Evolutionary conservation across 2,329 filamentous ascomycete species (phyloP), one percentile per base, ranked within the genome.

Genomic region (Alternaria arbusti): DNA sequence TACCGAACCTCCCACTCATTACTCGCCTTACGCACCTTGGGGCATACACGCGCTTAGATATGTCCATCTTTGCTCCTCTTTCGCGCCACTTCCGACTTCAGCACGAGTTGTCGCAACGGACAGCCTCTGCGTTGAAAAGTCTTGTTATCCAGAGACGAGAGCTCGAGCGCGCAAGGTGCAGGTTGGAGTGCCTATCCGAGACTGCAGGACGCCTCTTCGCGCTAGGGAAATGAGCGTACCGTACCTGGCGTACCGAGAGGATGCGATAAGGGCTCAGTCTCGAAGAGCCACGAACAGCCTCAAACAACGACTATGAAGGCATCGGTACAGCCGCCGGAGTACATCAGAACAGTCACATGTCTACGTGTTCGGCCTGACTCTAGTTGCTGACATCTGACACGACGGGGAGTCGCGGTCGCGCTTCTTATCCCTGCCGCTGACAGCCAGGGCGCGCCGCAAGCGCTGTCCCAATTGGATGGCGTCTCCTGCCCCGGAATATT

Each of bases 401-500:
- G 23, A 44, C 23, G 56, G 44, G 36, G 46, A 49, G 26, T 50
- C 25, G 22, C 45, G 43, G 26, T 45, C 43, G 60, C 61, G 57
- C 45, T 23, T 50, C 55, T 25, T 26, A 54, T 47, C 60, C 60
- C 28, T 32, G 52, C 26, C 30, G 22, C 50, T 26, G 59, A 20
- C 36, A 22, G 40, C 25, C 12, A 40, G 20, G 20, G 30, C 28
- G 20, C 49, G 49, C 49, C 49, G 36, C 49, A 52, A 40, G 49
- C 49, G 44, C 44, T 9, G 20, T 15, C 20, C 50, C 26, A 52
- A 30, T 52, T 13, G 28, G 26, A 43, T 11, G 47, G 23, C 43
- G 59, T 40, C 47, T 57, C 46, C 55, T 62, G 59, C 40, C 60
- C 60, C 56, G 20, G 56, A 59, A 55, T 59, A 50, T 59, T 63